These are phyloP conservation scores for Ogataea henricii DNA, from an alignment of 805 yeast species.

Conservation along the genomic window DNA sequence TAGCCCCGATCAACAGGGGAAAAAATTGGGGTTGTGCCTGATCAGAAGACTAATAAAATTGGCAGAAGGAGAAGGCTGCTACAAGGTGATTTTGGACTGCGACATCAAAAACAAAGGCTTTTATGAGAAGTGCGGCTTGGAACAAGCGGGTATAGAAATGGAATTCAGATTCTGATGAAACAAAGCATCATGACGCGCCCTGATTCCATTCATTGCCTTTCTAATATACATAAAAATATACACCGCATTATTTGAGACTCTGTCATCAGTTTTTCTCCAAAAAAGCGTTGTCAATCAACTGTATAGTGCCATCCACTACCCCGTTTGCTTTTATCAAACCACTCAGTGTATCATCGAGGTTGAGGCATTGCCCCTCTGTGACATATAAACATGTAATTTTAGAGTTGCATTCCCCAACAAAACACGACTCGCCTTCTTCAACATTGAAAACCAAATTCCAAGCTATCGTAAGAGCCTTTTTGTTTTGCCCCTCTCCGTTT, in stretches of 20 bases:
- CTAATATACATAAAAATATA: constrained; percentile 3
- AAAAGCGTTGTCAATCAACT: constrained; percentile 18
- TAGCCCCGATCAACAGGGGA: constrained; percentile 73
- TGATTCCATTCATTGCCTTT: background rate
- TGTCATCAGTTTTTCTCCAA: background rate
- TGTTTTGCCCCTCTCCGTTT: background rate
- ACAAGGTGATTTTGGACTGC: constrained; percentile 89
- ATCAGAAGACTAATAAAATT: constrained; percentile 61
- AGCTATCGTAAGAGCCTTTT: constrained; percentile 5
- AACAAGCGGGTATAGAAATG: constrained; percentile 71
- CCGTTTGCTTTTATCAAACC: constrained; percentile 24
- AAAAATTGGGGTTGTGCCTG: constrained; percentile 69
- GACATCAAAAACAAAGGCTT: constrained; percentile 78
- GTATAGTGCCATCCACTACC: constrained; percentile 13
- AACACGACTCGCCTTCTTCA: constrained; percentile 8
- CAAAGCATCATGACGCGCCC: background rate
- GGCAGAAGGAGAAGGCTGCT: constrained; percentile 67
- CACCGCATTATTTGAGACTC: background rate
- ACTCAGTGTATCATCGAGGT: constrained; percentile 20
- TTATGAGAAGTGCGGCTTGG: constrained; percentile 85
- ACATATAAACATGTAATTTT: constrained; percentile 11
- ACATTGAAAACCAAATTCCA: constrained; percentile 18
- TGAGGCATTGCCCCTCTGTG: constrained; percentile 2
- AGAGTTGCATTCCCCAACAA: constrained; percentile 25
- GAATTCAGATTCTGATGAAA: constrained; percentile 43